Evolutionary conservation across 2,329 filamentous ascomycete genomes (phyloP).

Genomic region (Fragosphaeria purpurea): DNA sequence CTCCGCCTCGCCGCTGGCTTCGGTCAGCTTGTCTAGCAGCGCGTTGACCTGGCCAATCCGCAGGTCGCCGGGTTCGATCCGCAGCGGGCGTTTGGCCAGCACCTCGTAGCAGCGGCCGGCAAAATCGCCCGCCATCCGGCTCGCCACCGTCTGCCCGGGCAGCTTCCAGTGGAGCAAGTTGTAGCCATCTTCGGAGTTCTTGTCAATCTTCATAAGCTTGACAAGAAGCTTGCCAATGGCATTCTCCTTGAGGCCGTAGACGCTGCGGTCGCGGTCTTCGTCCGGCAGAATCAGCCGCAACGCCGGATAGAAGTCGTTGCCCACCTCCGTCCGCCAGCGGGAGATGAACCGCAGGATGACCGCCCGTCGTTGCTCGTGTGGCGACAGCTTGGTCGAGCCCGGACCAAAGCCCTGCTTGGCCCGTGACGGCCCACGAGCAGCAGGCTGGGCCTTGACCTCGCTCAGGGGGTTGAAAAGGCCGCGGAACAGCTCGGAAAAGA

Average conservation of each 20-base stretch:
- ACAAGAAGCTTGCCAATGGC: slow-evolving; percentile 84
- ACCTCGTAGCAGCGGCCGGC: slow-evolving; percentile 81
- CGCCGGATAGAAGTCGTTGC: slow-evolving; percentile 86
- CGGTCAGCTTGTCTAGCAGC: slow-evolving; percentile 67
- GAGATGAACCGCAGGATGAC: slow-evolving; percentile 82
- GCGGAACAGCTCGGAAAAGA: slow-evolving; percentile 70
- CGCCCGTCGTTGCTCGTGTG: slow-evolving; percentile 67
- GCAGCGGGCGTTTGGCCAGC: slow-evolving; percentile 71
- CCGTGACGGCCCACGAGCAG: slow-evolving; percentile 42
- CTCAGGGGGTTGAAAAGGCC: slow-evolving; percentile 71
- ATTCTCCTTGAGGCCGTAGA: slow-evolving; percentile 92
- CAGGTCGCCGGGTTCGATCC: slow-evolving; percentile 64
- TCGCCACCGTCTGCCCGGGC: slow-evolving; percentile 56
- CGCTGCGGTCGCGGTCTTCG: slow-evolving; percentile 82
- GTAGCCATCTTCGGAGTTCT: slow-evolving; percentile 78
- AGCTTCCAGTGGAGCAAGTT: slow-evolving; percentile 87
- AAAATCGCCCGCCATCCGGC: slow-evolving; percentile 77
- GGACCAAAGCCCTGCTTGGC: slow-evolving; percentile 46
- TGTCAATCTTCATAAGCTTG: slow-evolving; percentile 84
- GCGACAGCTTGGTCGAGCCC: slow-evolving; percentile 48
- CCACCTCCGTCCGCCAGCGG: slow-evolving; percentile 79
- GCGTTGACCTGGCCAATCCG: slow-evolving; percentile 84
- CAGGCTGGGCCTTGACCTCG: slow-evolving; percentile 69
- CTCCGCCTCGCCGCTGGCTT: slow-evolving; percentile 68
- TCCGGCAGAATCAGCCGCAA: slow-evolving; percentile 85